phyloP scores from a whole-genome alignment of 2,329 filamentous ascomycete species.

The Cercospora nicotianae region DNA sequence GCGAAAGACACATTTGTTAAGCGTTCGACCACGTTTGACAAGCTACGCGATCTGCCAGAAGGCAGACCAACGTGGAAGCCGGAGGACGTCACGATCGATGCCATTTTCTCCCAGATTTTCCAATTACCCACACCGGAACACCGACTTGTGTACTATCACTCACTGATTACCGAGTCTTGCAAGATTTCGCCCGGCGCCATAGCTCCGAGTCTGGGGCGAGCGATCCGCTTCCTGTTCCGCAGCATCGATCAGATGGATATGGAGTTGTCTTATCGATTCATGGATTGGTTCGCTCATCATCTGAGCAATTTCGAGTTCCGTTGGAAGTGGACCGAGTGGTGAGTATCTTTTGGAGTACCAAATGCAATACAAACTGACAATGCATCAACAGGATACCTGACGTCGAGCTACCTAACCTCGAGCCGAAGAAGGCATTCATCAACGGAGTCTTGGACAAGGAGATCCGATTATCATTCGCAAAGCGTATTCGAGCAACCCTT shows the following conservation, averaged over 20 bases:
- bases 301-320: conserved; percentile 98
- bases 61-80: conserved; percentile 88
- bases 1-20: conserved; percentile 87
- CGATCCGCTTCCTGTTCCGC: conserved; percentile 87
- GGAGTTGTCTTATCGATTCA: conserved; percentile 80
- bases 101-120: conserved; percentile 92
- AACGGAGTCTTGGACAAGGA: conserved; percentile 90
- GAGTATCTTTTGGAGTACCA: conserved; percentile 33
- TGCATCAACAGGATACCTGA: conserved; percentile 65
- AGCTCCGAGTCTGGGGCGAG: conserved; percentile 86
- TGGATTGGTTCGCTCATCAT: conserved; percentile 98
- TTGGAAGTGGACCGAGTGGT: conserved; percentile 99
- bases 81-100: conserved; percentile 95
- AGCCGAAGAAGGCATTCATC: conserved; percentile 93
- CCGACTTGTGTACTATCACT: conserved; percentile 95
- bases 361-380: background rate
- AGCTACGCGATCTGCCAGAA: conserved; percentile 66
- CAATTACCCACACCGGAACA: conserved; percentile 84
- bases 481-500: conserved; percentile 90
- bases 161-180: conserved; percentile 89
- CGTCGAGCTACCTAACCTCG: conserved; percentile 70
- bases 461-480: conserved; percentile 92
- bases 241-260: conserved; percentile 80
- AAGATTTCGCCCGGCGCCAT: conserved; percentile 96
- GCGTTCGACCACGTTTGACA: conserved; percentile 88